These are phyloP conservation scores for Suillus brevipes DNA, from an alignment of 768 basidiomycete genomes.

Conservation along the genomic window DNA sequence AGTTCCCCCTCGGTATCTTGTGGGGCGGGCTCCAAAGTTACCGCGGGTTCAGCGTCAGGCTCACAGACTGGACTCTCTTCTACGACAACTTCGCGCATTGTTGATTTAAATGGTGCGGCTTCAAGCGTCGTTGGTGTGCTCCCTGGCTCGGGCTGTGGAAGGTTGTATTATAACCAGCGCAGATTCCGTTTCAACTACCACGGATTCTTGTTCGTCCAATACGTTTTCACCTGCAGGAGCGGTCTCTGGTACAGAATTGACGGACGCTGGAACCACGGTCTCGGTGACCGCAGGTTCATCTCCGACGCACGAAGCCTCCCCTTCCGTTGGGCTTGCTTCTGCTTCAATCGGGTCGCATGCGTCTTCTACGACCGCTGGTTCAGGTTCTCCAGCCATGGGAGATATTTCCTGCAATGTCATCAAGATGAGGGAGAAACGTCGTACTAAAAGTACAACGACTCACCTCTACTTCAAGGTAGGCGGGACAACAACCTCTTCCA, in stretches of 20 bases:
- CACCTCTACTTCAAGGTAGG: conserved; percentile 2
- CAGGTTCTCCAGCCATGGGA: background rate
- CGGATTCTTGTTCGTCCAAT: background rate
- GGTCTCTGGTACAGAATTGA: background rate
- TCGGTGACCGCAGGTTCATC: background rate
- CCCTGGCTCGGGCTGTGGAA: background rate
- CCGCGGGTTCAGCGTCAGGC: background rate
- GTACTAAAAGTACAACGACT: background rate
- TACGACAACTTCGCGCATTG: background rate
- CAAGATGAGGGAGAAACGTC: background rate
- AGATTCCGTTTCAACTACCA: background rate
- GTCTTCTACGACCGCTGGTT: background rate
- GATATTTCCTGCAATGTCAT: background rate
- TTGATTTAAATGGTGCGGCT: background rate
- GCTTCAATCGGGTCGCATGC: conserved; percentile 5
- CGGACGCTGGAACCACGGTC: background rate
- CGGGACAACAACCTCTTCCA: background rate
- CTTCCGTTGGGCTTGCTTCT: background rate
- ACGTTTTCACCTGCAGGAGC: background rate
- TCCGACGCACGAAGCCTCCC: background rate
- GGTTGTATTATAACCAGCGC: no score
- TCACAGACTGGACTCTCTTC: background rate
- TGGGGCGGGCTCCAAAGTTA: background rate
- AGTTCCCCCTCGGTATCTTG: background rate
- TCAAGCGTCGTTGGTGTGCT: background rate